A percentile compares a stretch with the other conserved stretches of the same genome.
Conservation (phyloP, 345 rosid genomes). For the Ailanthus altissimus region DNA sequence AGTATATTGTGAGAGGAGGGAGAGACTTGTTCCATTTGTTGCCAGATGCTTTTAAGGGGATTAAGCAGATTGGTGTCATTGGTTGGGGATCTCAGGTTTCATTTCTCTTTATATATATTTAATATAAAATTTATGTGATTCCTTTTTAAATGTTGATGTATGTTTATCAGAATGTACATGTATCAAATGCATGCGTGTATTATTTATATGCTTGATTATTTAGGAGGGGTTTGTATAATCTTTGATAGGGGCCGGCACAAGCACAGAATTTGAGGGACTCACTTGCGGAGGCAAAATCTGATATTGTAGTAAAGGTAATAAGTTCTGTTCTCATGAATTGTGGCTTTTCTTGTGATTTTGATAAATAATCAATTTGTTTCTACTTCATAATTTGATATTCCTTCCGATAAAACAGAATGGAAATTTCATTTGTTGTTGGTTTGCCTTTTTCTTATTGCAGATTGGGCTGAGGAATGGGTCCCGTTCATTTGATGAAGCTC, state of each 20-base stretch:
- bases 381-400: background rate
- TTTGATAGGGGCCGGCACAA: conserved; percentile 32
- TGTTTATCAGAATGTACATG: background rate
- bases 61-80: conserved; percentile 53
- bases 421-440: background rate
- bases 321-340: background rate
- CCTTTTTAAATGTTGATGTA: background rate
- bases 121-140: no score
- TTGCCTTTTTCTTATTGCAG: conserved; percentile 23
- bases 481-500: conserved; percentile 47
- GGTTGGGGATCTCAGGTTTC: conserved; percentile 59
- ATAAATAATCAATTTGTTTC: background rate
- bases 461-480: conserved; percentile 52
- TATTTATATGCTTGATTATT: background rate
- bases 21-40: conserved; percentile 46
- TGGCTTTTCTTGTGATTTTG: background rate
- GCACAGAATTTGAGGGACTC: conserved; percentile 49
- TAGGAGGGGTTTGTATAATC: background rate
- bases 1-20: conserved; percentile 58
- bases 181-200: background rate
- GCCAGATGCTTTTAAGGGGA: conserved; percentile 48
- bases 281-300: conserved; percentile 44
- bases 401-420: background rate
- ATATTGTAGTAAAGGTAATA: conserved; percentile 42
- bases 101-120: background rate